A percentile compares a stretch with the other conserved stretches of the same genome.
These are phyloP conservation scores for Botryococcus braunii DNA, from an alignment of 163 green algal species.

Conservation along the genomic window DNA sequence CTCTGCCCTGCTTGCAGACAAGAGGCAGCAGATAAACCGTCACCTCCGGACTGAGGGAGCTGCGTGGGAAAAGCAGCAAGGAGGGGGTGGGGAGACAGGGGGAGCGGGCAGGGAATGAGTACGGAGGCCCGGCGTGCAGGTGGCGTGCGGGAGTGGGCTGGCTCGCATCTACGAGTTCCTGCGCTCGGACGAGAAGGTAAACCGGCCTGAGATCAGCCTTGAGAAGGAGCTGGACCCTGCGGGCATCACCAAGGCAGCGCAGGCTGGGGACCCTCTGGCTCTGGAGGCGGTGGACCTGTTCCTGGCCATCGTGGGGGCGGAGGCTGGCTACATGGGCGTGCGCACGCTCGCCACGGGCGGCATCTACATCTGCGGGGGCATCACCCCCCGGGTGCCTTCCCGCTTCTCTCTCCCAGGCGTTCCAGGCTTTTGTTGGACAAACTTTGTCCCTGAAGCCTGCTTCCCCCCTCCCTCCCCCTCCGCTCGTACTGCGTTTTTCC, in stretches of 20 bases:
- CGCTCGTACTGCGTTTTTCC: neutral
- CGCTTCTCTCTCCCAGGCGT: no score
- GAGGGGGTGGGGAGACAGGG: no score
- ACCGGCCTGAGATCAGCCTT: slow-evolving; percentile 10
- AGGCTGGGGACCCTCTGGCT: slow-evolving; percentile 50
- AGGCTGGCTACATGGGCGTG: slow-evolving; percentile 82
- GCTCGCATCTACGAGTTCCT: slow-evolving; percentile 91
- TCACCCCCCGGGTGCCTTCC: slow-evolving; percentile 54
- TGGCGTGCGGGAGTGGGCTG: slow-evolving; percentile 78
- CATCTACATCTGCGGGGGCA: slow-evolving; percentile 88
- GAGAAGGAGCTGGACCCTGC: slow-evolving; percentile 20
- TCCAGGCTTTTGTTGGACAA: no score
- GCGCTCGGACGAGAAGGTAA: slow-evolving; percentile 41
- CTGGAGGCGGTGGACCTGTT: slow-evolving; percentile 84
- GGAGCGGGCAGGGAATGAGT: no score
- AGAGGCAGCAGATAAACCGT: no score
- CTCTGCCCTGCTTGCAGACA: no score
- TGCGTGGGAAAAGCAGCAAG: no score
- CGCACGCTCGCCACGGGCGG: slow-evolving; percentile 69
- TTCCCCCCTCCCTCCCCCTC: neutral
- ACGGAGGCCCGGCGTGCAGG: no score
- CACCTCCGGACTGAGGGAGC: no score
- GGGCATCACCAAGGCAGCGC: slow-evolving; percentile 49
- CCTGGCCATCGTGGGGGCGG: slow-evolving; percentile 75
- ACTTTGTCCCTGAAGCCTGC: no score